Conservation (phyloP, 164 flowering plant species). For the Chimonanthus salicifolius region DNA sequence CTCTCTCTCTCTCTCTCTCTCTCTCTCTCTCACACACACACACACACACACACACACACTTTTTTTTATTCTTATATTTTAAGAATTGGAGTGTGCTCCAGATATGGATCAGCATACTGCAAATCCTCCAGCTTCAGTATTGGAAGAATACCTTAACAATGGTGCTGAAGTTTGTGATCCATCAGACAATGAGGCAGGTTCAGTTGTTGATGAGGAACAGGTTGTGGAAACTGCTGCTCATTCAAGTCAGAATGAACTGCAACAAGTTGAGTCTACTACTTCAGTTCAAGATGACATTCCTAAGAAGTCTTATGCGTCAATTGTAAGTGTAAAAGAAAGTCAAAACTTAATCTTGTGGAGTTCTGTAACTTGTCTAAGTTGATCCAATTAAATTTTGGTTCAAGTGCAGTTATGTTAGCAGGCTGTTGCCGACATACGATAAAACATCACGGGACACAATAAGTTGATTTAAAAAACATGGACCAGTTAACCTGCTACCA, state of each 20-base stretch:
- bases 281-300: constrained; percentile 48
- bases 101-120: constrained; percentile 28
- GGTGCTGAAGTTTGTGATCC: constrained; percentile 22
- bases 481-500: not conserved
- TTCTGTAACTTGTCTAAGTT: not conserved
- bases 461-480: not conserved
- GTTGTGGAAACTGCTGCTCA: constrained; percentile 18
- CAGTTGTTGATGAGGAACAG: constrained; percentile 19
- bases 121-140: constrained; percentile 23
- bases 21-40: no score
- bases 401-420: not conserved
- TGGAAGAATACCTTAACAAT: constrained; percentile 24
- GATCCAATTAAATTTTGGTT: not conserved
- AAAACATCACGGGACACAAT: not conserved
- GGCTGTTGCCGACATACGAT: not conserved
- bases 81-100: constrained; percentile 36
- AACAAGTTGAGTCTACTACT: constrained; percentile 18
- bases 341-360: not conserved
- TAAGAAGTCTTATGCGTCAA: constrained; percentile 73
- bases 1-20: no score
- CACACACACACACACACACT: no score
- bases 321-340: constrained; percentile 33
- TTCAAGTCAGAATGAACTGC: constrained; percentile 23
- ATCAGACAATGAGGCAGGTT: constrained; percentile 21
- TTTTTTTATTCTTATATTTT: constrained; percentile 6